Conservation (phyloP, 177 flowering plant species). For the Vitis hybrid region DNA sequence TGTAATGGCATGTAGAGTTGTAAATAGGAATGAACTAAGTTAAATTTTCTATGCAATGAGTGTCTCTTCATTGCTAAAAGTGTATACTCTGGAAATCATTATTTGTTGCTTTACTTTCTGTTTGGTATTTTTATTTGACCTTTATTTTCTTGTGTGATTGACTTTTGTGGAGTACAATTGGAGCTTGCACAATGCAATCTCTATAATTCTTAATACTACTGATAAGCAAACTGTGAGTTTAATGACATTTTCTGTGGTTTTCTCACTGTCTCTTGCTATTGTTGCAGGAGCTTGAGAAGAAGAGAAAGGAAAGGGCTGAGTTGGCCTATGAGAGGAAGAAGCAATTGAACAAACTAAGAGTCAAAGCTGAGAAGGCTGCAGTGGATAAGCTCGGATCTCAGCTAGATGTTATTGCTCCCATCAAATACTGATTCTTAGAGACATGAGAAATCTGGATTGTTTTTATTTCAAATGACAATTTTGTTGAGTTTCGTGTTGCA, state of each 20-base stretch:
- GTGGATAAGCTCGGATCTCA: slow-evolving; percentile 82
- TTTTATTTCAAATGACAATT: no score
- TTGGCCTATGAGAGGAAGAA: slow-evolving; percentile 71
- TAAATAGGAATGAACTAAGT: no score
- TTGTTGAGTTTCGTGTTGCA: no score
- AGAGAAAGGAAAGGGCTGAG: slow-evolving; percentile 77
- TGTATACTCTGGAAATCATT: not conserved
- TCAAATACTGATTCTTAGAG: slow-evolving; percentile 45
- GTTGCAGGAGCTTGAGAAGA: slow-evolving; percentile 74
- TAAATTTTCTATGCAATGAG: no score
- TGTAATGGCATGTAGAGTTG: no score
- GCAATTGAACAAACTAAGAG: slow-evolving; percentile 62
- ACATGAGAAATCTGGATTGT: no score
- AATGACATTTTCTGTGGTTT: not conserved
- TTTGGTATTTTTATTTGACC: not conserved
- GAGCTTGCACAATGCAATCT: not conserved
- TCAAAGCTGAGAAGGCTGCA: slow-evolving; percentile 75
- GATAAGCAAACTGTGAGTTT: no score
- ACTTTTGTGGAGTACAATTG: not conserved
- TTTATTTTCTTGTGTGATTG: not conserved
- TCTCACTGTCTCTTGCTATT: not conserved
- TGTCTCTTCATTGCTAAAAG: no score
- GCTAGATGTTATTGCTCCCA: slow-evolving; percentile 59
- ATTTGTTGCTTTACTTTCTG: not conserved
- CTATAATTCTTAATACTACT: no score